Evolutionary conservation across 2,329 filamentous ascomycete genomes (phyloP).

Genomic region (Monosporascus sp.): DNA sequence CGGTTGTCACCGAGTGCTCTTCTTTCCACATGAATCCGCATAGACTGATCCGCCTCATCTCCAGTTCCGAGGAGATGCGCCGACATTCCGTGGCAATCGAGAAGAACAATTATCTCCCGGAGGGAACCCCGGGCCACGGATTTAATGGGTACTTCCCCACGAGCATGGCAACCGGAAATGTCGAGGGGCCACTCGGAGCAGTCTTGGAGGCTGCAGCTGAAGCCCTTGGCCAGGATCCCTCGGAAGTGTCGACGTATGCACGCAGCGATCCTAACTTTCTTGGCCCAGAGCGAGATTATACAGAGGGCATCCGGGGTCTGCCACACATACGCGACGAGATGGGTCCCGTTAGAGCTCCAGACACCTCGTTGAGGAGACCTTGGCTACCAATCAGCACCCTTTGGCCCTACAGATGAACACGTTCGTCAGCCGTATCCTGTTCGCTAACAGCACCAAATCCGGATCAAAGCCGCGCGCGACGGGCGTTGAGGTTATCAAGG

Average conservation of each 20-base stretch:
- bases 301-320: constrained; percentile 10
- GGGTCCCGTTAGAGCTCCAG: constrained; percentile 34
- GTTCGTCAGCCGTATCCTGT: constrained; percentile 12
- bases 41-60: background rate
- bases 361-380: constrained; percentile 42
- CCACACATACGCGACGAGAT: constrained; percentile 9
- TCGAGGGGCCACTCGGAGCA: background rate
- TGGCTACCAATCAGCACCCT: constrained; percentile 38
- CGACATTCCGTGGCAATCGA: constrained; percentile 12
- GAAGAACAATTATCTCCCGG: constrained; percentile 15
- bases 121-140: constrained; percentile 11
- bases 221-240: constrained; percentile 3
- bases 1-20: background rate
- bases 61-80: constrained; percentile 11
- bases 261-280: constrained; percentile 11
- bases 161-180: background rate
- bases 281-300: constrained; percentile 7
- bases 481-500: constrained; percentile 14
- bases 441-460: constrained; percentile 1
- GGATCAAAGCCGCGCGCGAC: constrained; percentile 7
- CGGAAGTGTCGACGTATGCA: constrained; percentile 6
- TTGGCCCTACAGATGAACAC: constrained; percentile 25
- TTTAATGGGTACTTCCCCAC: constrained; percentile 13
- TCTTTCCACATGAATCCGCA: background rate
- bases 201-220: background rate